phyloP scores from a whole-genome alignment of 78 protist genomes.

The Monocercomonoides exilis region DNA sequence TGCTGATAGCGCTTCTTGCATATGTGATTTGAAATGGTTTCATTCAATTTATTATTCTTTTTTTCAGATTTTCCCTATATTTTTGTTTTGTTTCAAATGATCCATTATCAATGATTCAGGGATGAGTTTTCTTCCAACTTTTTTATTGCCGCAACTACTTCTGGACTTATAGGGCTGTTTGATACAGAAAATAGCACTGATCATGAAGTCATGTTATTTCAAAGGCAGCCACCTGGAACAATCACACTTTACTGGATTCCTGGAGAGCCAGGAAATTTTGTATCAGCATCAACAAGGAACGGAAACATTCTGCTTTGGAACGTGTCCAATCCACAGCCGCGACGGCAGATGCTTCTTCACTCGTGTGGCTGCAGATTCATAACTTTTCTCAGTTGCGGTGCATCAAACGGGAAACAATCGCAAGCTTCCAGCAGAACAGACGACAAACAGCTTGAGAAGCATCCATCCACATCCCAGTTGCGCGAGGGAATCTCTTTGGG shows the following conservation, averaged over 20 bases:
- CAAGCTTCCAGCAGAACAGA: too few relatives aligned
- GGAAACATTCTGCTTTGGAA: not conserved
- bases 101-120: too few relatives aligned
- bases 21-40: too few relatives aligned
- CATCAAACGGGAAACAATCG: too few relatives aligned
- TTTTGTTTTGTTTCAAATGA: too few relatives aligned
- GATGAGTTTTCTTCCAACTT: not conserved
- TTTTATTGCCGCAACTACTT: not conserved
- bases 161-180: not conserved
- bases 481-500: too few relatives aligned
- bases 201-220: not conserved
- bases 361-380: not conserved
- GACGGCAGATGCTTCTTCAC: not conserved
- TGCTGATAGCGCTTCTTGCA: too few relatives aligned
- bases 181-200: not conserved
- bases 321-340: slow-evolving; percentile 2
- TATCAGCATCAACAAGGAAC: not conserved
- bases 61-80: too few relatives aligned
- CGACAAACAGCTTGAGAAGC: too few relatives aligned
- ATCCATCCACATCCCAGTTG: too few relatives aligned
- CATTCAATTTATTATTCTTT: too few relatives aligned
- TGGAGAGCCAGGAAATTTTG: slow-evolving; percentile 12
- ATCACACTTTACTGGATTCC: not conserved
- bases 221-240: slow-evolving; percentile 2
- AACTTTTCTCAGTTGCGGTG: too few relatives aligned